Evolutionary conservation across 257 asterid genomes (phyloP).

Genomic region (Orobanche coerulescens): DNA sequence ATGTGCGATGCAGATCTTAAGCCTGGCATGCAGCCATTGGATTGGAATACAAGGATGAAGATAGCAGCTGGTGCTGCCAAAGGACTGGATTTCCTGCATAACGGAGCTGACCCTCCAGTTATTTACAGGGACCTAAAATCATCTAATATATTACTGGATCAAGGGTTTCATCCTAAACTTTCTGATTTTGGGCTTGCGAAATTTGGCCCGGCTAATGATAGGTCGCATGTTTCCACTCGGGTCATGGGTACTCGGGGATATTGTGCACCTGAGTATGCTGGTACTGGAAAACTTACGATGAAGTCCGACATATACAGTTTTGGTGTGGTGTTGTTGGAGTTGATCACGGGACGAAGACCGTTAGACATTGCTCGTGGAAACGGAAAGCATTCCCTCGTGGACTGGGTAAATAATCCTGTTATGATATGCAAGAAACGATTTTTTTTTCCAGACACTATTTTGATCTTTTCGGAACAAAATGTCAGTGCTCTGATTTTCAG

Average conservation of each 20-base stretch:
- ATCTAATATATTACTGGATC: conserved; percentile 39
- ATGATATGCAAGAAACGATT: too few species aligned
- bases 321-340: conserved; percentile 42
- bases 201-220: conserved; percentile 33
- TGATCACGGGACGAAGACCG: conserved; percentile 38
- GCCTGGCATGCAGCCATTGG: conserved; percentile 30
- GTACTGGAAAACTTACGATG: conserved; percentile 35
- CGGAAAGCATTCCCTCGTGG: conserved; percentile 26
- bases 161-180: conserved; percentile 39
- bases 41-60: conserved; percentile 42
- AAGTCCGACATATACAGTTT: conserved; percentile 44
- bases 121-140: conserved; percentile 46
- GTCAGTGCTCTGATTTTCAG: too few species aligned
- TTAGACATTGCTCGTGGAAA: background rate
- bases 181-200: conserved; percentile 55
- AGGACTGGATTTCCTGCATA: conserved; percentile 41
- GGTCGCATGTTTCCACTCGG: conserved; percentile 43
- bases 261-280: conserved; percentile 46
- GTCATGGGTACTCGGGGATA: conserved; percentile 49
- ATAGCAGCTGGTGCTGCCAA: conserved; percentile 40
- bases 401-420: conserved; percentile 31
- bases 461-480: too few species aligned
- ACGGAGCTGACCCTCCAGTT: conserved; percentile 40
- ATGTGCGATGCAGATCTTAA: conserved; percentile 25
- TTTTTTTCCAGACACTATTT: too few species aligned